Base-by-base conservation (phyloP, 768 basidiomycete genomes). In the Xanthoconium purpureum region DNA sequence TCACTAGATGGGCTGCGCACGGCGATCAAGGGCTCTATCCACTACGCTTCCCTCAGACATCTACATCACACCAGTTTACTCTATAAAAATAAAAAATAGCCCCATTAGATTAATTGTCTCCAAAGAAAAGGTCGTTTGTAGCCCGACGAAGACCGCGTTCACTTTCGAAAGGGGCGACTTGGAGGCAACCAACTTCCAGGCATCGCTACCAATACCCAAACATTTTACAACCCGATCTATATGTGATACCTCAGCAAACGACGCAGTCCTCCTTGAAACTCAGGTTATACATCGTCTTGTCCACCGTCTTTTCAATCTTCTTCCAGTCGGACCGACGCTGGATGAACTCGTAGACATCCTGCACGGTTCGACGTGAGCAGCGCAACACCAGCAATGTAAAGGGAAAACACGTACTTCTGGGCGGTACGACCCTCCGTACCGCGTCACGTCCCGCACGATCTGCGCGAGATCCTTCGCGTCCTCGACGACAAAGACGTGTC, bases 261-360 rank as follows among this genome's bases (percentile, higher is more conserved):
- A 84, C 66, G 77, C 94, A 97, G 67, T 97, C 94, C 69, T 97
- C 94, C 66, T 91, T 94, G 66, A 96, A 91, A 69, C 88, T 91
- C 49, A 94, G 72, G 71, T 89, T 93, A 73, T 94, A 94, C 91
- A 94, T 94, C 47, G 91, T 85, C 77, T 93, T 92, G 75, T 94
- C 92, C 48, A 98, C 97, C 29, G 84, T 87, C 73, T 93, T 96
- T 71, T 98, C 95, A 57, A 98, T 98, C 76, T 91, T 95, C 76
- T 97, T 96, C 96, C 96, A 98, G 70, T 99, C 96, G 8, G 91
- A 89, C 35, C 95, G 81, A 20, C 95, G 78, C 68, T 94, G 92
- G 65, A 98, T 91, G 65, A 98, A 96, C 71, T 98, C 96, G 69
- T 98, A 98, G 49, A 98, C 80, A 67, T 98, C 96, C 84, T 88